Percentiles rank a stretch among this genome's conserved stretches.
phyloP scores from a whole-genome alignment of 805 yeast genomes.

The Barnettozyma sucrosica region DNA sequence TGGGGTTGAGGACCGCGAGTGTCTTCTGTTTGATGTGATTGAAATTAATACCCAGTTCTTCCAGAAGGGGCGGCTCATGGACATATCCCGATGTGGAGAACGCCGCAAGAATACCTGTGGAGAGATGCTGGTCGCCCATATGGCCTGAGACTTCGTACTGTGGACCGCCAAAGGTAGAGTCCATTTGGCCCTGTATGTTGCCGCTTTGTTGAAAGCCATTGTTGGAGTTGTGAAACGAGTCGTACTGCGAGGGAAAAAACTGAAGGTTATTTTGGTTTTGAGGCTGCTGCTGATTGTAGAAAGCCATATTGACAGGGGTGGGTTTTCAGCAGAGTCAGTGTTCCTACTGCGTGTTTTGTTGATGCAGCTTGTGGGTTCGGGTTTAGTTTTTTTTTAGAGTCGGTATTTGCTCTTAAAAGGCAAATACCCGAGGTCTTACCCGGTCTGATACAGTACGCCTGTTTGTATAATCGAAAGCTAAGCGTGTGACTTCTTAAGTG shows the following conservation, averaged over 20 bases:
- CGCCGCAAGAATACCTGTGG: constrained; percentile 82
- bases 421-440: not conserved
- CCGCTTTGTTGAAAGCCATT: constrained; percentile 1
- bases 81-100: constrained; percentile 90
- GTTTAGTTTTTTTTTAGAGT: not conserved
- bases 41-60: constrained; percentile 91
- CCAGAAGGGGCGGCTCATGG: constrained; percentile 88
- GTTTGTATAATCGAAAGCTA: too few species aligned
- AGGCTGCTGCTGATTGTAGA: constrained; percentile 7
- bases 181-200: constrained; percentile 33
- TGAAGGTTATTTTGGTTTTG: constrained; percentile 21
- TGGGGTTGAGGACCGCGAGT: constrained; percentile 76
- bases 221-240: constrained; percentile 5
- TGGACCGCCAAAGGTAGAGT: constrained; percentile 20
- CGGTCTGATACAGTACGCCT: not conserved
- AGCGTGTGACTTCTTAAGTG: too few species aligned
- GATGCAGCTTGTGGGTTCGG: too few species aligned
- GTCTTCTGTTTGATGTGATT: constrained; percentile 82
- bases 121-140: constrained; percentile 37
- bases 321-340: not conserved
- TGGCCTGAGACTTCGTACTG: constrained; percentile 22
- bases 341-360: too few species aligned
- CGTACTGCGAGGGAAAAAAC: constrained; percentile 27
- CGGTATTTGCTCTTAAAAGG: too few species aligned
- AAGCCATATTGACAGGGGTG: constrained; percentile 7